Conservation (phyloP, 164 flowering plant genomes). For the Echeveria elegans region DNA sequence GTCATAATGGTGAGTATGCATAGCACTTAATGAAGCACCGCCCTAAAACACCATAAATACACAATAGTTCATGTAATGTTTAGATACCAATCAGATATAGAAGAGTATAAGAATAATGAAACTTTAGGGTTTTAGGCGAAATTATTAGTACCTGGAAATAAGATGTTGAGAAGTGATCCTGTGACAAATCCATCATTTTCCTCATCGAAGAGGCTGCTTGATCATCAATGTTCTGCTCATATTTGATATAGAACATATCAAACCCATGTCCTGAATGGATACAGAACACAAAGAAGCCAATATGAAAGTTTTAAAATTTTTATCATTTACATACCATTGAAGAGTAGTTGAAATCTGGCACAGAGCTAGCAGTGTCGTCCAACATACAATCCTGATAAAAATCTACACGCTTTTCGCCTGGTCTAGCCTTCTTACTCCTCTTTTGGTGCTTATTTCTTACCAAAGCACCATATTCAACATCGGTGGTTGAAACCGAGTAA, state of each 20-base stretch:
- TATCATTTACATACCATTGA: not conserved
- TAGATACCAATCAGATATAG: not conserved
- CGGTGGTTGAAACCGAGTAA: not conserved
- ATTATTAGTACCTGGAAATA: not conserved
- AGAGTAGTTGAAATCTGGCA: constrained; percentile 1
- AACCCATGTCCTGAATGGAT: not conserved
- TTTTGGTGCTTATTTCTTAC: not conserved
- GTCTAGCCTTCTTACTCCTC: not conserved
- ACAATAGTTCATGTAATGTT: not conserved
- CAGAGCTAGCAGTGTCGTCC: constrained; percentile 7
- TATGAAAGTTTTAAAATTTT: not conserved
- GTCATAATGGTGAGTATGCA: not conserved
- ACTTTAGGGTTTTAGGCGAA: not conserved
- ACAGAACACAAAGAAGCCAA: not conserved
- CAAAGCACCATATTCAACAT: not conserved
- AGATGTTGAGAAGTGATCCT: constrained; percentile 4
- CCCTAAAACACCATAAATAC: not conserved
- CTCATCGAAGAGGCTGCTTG: not conserved
- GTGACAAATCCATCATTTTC: not conserved
- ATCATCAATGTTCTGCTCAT: not conserved
- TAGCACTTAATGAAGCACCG: not conserved
- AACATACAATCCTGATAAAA: not conserved
- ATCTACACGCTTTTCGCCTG: not conserved
- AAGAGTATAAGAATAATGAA: not conserved
- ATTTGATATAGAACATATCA: not conserved